Conservation (phyloP, 768 basidiomycete species). For the Psilocybe cyanescens region DNA sequence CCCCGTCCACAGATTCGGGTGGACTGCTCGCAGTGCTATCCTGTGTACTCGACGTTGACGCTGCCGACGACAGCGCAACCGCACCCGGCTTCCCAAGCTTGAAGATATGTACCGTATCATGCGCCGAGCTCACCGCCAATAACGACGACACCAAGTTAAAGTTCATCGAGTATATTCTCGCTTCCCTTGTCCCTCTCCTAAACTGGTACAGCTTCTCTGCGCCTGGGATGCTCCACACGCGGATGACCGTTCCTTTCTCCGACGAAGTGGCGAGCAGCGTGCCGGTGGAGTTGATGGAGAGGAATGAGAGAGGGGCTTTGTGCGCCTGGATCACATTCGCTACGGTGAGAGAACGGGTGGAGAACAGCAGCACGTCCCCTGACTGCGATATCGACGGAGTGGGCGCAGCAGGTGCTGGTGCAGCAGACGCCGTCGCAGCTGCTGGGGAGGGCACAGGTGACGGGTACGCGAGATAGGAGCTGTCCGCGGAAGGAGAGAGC, state of each 20-base stretch:
- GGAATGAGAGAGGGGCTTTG: constrained; percentile 88
- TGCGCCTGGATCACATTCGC: constrained; percentile 98
- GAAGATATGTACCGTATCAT: constrained; percentile 97
- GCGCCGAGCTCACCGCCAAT: constrained; percentile 89
- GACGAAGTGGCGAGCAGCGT: constrained; percentile 92
- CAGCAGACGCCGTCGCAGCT: constrained; percentile 30
- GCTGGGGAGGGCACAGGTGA: constrained; percentile 89
- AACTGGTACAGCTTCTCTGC: constrained; percentile 97
- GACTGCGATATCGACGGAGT: constrained; percentile 50
- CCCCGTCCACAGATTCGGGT: constrained; percentile 68
- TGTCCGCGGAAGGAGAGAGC: constrained; percentile 91
- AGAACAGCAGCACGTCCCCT: constrained; percentile 94
- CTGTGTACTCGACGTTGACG: constrained; percentile 23
- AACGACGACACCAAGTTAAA: constrained; percentile 86
- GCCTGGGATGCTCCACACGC: constrained; percentile 89
- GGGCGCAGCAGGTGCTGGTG: constrained; percentile 36
- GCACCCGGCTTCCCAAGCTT: constrained; percentile 56
- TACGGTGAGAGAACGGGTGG: constrained; percentile 88
- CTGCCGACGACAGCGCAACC: constrained; percentile 5
- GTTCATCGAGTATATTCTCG: constrained; percentile 77
- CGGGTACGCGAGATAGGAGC: constrained; percentile 95
- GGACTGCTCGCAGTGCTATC: constrained; percentile 49
- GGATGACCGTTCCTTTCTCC: constrained; percentile 96
- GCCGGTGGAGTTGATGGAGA: constrained; percentile 85
- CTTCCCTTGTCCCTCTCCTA: constrained; percentile 85